Conservation (phyloP, 768 basidiomycete genomes). For the Pleurotus cornucopiae region DNA sequence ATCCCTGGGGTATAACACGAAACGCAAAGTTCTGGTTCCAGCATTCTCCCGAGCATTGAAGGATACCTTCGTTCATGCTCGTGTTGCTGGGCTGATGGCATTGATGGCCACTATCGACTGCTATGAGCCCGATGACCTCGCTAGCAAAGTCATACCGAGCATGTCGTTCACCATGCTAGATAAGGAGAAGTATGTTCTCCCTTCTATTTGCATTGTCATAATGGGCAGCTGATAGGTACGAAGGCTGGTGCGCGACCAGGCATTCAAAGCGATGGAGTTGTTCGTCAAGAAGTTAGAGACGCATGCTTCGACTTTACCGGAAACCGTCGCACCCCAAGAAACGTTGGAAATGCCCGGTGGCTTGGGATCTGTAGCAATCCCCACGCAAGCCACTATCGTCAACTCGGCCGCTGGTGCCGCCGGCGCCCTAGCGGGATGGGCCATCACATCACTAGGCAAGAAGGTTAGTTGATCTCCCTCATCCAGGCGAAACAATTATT, state of each 20-base stretch:
- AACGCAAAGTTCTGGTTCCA: slow-evolving; percentile 94
- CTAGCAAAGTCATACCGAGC: slow-evolving; percentile 84
- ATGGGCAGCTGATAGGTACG: not conserved
- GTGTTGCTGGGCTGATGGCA: slow-evolving; percentile 93
- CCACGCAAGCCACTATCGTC: slow-evolving; percentile 54
- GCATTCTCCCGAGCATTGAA: slow-evolving; percentile 89
- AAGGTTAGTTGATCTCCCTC: slow-evolving; percentile 42
- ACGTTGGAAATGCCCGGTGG: slow-evolving; percentile 23
- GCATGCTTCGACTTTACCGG: slow-evolving; percentile 73
- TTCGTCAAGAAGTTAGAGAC: slow-evolving; percentile 82
- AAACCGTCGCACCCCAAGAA: slow-evolving; percentile 26
- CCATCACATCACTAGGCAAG: slow-evolving; percentile 84
- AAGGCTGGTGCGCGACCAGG: slow-evolving; percentile 92
- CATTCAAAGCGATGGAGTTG: slow-evolving; percentile 87
- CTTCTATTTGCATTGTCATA: not conserved
- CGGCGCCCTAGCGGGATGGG: slow-evolving; percentile 92
- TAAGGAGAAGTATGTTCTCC: slow-evolving; percentile 76
- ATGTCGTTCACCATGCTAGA: slow-evolving; percentile 80
- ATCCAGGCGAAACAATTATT: slow-evolving; percentile 1
- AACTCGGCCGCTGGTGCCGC: slow-evolving; percentile 90
- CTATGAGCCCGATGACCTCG: slow-evolving; percentile 85
- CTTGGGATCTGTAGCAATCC: slow-evolving; percentile 22
- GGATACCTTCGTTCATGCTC: slow-evolving; percentile 87
- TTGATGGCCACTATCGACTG: slow-evolving; percentile 93
- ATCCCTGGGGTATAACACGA: slow-evolving; percentile 80